These are phyloP conservation scores for Ceratocystis destructans DNA, from an alignment of 2,329 filamentous ascomycete species.

Conservation along the genomic window DNA sequence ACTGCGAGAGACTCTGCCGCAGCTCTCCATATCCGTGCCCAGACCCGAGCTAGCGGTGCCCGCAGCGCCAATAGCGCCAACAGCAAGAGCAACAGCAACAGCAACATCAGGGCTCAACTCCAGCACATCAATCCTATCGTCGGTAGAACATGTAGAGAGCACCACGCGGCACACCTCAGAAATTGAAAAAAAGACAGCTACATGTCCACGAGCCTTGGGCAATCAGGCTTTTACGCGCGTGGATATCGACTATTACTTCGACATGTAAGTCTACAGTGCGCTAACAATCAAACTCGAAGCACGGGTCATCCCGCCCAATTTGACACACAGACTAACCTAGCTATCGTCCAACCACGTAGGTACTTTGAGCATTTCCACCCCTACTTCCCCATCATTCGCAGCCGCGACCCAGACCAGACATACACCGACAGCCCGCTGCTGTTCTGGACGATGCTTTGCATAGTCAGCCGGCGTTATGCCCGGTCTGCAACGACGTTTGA, in stretches of 20 bases:
- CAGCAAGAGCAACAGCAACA: too few relatives aligned
- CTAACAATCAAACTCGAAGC: background rate
- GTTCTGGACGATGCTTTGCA: constrained; percentile 42
- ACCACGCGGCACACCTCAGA: background rate
- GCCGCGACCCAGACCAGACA: constrained; percentile 37
- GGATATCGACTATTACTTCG: constrained; percentile 43
- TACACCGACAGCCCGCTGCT: constrained; percentile 36
- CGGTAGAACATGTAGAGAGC: background rate
- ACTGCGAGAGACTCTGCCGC: background rate
- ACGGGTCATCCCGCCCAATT: background rate
- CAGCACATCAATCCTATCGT: background rate
- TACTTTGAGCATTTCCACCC: constrained; percentile 41
- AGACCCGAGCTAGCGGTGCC: background rate
- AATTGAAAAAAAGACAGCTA: constrained; percentile 1
- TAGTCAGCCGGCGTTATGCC: constrained; percentile 37
- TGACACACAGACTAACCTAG: background rate
- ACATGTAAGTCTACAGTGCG: constrained; percentile 35
- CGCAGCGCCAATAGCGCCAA: background rate
- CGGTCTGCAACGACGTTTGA: too few relatives aligned
- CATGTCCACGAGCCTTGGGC: constrained; percentile 25
- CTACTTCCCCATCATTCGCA: constrained; percentile 38
- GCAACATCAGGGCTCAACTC: too few relatives aligned
- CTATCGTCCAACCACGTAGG: constrained; percentile 23
- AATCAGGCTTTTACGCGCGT: constrained; percentile 37
- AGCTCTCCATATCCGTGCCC: background rate